Evolutionary conservation across 2,329 filamentous ascomycete genomes (phyloP).

Genomic region (Cadophora sp.): DNA sequence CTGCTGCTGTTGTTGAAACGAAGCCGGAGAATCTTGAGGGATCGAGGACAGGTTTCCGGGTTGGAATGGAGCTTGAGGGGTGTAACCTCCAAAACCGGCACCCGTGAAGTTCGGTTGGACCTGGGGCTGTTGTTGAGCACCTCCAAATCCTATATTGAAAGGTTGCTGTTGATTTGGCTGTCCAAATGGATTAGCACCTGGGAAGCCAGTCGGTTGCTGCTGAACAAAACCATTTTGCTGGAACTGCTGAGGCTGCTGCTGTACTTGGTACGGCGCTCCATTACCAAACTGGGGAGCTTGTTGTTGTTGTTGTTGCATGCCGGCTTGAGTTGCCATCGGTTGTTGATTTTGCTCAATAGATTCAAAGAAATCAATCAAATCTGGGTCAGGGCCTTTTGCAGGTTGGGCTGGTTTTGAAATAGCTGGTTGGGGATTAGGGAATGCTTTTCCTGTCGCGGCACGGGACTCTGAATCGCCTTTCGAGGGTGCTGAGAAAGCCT

Average conservation of each 20-base stretch:
- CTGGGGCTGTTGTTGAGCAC: conserved; percentile 36
- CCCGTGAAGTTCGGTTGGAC: conserved; percentile 71
- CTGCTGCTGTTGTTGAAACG: conserved; percentile 50
- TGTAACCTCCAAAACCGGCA: conserved; percentile 84
- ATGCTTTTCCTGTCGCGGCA: conserved; percentile 37
- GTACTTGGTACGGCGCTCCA: conserved; percentile 44
- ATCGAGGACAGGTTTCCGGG: conserved; percentile 60
- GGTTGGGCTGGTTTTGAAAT: conserved; percentile 52
- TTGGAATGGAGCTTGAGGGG: conserved; percentile 67
- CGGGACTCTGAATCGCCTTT: conserved; percentile 44
- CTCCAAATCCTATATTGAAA: conserved; percentile 41
- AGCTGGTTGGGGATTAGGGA: conserved; percentile 41
- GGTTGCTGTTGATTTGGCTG: conserved; percentile 46
- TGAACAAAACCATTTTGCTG: conserved; percentile 51
- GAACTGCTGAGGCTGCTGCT: conserved; percentile 48
- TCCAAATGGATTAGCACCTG: conserved; percentile 14
- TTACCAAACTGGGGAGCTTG: conserved; percentile 40
- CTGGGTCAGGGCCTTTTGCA: conserved; percentile 70
- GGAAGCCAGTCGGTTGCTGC: conserved; percentile 18
- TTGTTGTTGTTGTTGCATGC: conserved; percentile 47
- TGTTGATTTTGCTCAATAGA: conserved; percentile 91
- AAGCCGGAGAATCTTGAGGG: conserved; percentile 61
- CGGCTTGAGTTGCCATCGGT: conserved; percentile 60
- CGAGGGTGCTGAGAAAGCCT: conserved; percentile 50
- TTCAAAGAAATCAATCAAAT: conserved; percentile 94